Evolutionary conservation across 1,284 basidiomycete genomes (phyloP).

Genomic region (Trametes versicolor): DNA sequence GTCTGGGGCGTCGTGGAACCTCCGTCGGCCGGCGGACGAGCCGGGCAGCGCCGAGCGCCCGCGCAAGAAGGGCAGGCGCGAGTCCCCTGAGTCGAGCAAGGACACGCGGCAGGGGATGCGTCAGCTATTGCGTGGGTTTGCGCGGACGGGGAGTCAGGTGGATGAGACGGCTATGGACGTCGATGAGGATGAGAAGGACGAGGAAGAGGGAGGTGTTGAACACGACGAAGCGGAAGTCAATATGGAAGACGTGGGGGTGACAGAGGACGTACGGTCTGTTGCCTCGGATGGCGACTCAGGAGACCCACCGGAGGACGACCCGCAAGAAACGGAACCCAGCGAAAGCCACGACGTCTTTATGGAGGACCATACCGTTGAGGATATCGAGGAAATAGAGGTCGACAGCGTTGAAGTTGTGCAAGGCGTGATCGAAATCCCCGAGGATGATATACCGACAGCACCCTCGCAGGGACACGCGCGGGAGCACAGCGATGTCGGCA

Average conservation of each 20-base stretch:
- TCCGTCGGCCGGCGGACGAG: slow-evolving; percentile 37
- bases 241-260: slow-evolving; percentile 29
- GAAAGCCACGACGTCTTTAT: slow-evolving; percentile 20
- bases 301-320: not conserved
- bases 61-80: slow-evolving; percentile 35
- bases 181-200: slow-evolving; percentile 24
- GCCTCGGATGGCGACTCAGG: not conserved
- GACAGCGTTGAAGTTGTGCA: slow-evolving; percentile 27
- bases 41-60: slow-evolving; percentile 33
- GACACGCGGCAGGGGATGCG: slow-evolving; percentile 51
- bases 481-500: slow-evolving; percentile 11
- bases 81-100: slow-evolving; percentile 13
- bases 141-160: slow-evolving; percentile 56
- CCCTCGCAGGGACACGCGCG: not conserved
- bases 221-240: slow-evolving; percentile 9
- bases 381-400: not conserved
- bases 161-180: slow-evolving; percentile 33
- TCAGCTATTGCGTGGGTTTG: slow-evolving; percentile 59
- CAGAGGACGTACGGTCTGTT: not conserved
- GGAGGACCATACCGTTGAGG: slow-evolving; percentile 17
- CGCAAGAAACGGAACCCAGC: not conserved
- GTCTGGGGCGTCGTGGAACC: slow-evolving; percentile 56
- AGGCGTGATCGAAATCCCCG: slow-evolving; percentile 6
- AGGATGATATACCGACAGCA: not conserved
- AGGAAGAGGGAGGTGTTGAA: slow-evolving; percentile 15